These are phyloP conservation scores for Sporobolomyces roseus DNA, from an alignment of 768 basidiomycete genomes.

Conservation along the genomic window DNA sequence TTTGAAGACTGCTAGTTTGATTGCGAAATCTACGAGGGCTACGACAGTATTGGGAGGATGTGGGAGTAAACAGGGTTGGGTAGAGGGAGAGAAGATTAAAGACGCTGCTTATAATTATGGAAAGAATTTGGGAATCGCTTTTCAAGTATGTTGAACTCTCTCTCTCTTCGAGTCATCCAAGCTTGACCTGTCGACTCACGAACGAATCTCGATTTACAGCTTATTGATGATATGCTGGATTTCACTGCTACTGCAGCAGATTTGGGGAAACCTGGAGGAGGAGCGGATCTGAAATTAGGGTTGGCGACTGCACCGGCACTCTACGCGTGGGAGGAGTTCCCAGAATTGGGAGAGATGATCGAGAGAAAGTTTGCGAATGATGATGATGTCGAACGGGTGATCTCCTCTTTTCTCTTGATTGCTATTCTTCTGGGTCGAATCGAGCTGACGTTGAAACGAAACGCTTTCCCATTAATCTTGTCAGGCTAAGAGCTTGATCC, in stretches of 20 bases:
- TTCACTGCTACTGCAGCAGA: constrained; percentile 71
- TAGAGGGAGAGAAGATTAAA: constrained; percentile 73
- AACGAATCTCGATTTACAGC: constrained; percentile 53
- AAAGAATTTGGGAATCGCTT: constrained; percentile 85
- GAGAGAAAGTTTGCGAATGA: constrained; percentile 67
- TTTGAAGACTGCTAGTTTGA: constrained; percentile 81
- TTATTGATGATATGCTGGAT: constrained; percentile 92
- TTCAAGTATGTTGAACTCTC: constrained; percentile 61
- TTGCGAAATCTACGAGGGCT: constrained; percentile 80
- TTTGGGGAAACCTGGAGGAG: constrained; percentile 80
- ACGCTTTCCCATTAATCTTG: neutral
- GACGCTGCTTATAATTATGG: constrained; percentile 89
- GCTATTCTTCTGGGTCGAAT: too few relatives aligned
- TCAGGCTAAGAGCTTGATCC: constrained; percentile 67
- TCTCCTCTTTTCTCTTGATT: neutral
- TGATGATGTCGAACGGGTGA: constrained; percentile 75
- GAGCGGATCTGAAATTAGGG: constrained; percentile 75
- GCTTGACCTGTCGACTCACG: neutral
- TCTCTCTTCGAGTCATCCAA: neutral
- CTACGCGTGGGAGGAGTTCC: constrained; percentile 80
- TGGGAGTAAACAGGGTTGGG: constrained; percentile 49
- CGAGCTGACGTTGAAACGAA: too few relatives aligned
- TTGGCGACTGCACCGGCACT: constrained; percentile 80
- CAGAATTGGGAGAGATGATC: constrained; percentile 71
- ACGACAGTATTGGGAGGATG: constrained; percentile 82